Percentiles rank a stretch among this genome's conserved stretches.
phyloP scores from a whole-genome alignment of 2,329 filamentous ascomycete species.

The Westerdykella aurantiaca region DNA sequence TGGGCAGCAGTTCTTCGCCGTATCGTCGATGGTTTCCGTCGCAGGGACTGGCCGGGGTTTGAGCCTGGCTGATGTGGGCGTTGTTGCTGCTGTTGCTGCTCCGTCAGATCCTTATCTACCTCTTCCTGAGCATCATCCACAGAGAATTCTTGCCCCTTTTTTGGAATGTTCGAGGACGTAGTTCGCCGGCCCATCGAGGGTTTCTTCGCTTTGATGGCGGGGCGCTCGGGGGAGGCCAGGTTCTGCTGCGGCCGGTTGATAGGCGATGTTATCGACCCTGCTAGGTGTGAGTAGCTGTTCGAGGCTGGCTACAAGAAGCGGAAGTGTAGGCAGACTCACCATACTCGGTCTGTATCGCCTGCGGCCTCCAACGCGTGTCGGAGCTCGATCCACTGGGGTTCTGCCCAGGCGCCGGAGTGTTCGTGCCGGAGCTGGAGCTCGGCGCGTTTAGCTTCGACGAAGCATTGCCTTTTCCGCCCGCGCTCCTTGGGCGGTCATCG shows the following conservation, averaged over 20 bases:
- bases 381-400: conserved; percentile 12
- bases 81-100: conserved; percentile 27
- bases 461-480: conserved; percentile 18
- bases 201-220: conserved; percentile 53
- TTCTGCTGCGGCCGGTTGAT: conserved; percentile 27
- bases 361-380: conserved; percentile 29
- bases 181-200: conserved; percentile 66
- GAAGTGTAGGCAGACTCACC: conserved; percentile 17
- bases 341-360: conserved; percentile 25
- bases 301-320: conserved; percentile 1
- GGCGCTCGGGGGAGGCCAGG: conserved; percentile 15
- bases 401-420: conserved; percentile 13
- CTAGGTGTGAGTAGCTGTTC: not conserved
- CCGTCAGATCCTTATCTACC: conserved; percentile 61
- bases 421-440: conserved; percentile 21
- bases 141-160: conserved; percentile 81
- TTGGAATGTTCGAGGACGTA: conserved; percentile 68
- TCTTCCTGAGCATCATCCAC: conserved; percentile 82
- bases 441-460: conserved; percentile 20
- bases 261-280: conserved; percentile 33
- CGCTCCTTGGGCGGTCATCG: conserved; percentile 20
- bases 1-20: conserved; percentile 46
- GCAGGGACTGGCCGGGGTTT: conserved; percentile 32
- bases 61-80: conserved; percentile 7
- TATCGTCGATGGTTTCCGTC: conserved; percentile 49